Base-by-base conservation (phyloP, 1,284 basidiomycete genomes). In the Malassezia sp. region DNA sequence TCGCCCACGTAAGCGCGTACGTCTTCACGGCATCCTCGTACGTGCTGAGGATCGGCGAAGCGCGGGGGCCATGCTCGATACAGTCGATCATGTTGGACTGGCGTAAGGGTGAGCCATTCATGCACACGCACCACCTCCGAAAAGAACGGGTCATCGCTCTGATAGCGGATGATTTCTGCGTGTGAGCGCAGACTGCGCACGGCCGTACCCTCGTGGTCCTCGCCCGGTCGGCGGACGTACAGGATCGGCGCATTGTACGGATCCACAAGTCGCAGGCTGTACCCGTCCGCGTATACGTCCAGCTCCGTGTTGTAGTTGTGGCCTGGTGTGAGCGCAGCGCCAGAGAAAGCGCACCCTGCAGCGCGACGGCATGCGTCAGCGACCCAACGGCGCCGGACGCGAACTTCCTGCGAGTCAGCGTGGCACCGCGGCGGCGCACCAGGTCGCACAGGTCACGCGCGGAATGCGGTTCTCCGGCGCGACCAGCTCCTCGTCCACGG, bases 401-500 rank as follows among this genome's bases (percentile, higher is more conserved):
- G 49, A 68, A 70, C 57, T 67, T 70, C n/a, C n/a, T n/a, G n/a
- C n/a, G n/a, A n/a, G n/a, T n/a, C n/a, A n/a, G n/a, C n/a, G n/a
- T n/a, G n/a, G n/a, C n/a, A n/a, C n/a, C n/a, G n/a, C n/a, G n/a
- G n/a, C n/a, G n/a, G n/a, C n/a, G n/a, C n/a, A n/a, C 67, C 67
- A 70, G 15, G 59, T 67, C 28, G 67, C 67, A 38, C 61, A 62
- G 0, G 67, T 70, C 44, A 70, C 56, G 14, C 67, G 57, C 1
- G 67, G 67, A 43, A 68, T 70, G 8, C 67, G 55, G 47, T 70
- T 48, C 24, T 60, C 54, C 8, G 57, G 67, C 3, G 78, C 67
- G 56, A 90, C 85, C 63, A 79, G 77, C 59, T 71, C 76, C 73
- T 91, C 87, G 65, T 90, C 83, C 49, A 93, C 75, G 23, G 77